phyloP scores from a whole-genome alignment of 2,329 filamentous ascomycete species.

The Hypoxylon sp. region DNA sequence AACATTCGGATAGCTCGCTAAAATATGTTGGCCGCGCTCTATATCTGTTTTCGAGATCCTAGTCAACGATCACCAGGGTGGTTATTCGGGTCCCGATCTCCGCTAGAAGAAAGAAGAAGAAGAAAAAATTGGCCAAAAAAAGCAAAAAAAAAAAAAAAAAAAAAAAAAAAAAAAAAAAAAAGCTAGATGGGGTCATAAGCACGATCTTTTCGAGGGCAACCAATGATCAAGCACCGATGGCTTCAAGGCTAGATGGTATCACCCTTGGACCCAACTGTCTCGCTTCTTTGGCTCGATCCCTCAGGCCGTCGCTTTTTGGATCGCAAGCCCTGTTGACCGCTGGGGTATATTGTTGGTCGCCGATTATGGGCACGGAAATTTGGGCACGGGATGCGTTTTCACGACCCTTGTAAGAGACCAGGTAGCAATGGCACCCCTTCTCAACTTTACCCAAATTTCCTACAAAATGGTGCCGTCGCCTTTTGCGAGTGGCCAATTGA shows the following conservation, averaged over 20 bases:
- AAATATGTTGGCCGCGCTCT: conserved; percentile 2
- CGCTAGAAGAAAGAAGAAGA: conserved; percentile 10
- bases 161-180: conserved; percentile 24
- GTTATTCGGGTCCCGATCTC: conserved; percentile 5
- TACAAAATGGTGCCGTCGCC: background rate
- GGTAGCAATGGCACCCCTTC: conserved; percentile 20
- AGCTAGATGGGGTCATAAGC: conserved; percentile 7
- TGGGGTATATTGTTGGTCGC: conserved; percentile 1
- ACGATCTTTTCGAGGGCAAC: conserved; percentile 3
- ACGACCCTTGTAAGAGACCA: conserved; percentile 16
- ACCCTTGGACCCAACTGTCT: background rate
- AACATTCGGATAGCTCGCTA: background rate
- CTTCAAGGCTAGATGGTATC: background rate
- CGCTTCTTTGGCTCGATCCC: background rate
- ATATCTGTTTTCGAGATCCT: background rate
- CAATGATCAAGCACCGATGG: conserved; percentile 3
- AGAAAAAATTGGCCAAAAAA: conserved; percentile 19
- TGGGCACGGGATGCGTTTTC: conserved; percentile 6
- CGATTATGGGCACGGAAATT: conserved; percentile 3
- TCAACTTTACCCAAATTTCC: background rate
- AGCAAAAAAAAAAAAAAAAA: conserved; percentile 24
- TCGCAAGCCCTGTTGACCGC: background rate
- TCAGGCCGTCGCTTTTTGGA: background rate
- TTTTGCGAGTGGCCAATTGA: background rate
- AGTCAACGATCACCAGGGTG: conserved; percentile 15